Evolutionary conservation across 345 rosid genomes (phyloP), one percentile per base, ranked within the genome.

Genomic region (Reutealis trisperma): DNA sequence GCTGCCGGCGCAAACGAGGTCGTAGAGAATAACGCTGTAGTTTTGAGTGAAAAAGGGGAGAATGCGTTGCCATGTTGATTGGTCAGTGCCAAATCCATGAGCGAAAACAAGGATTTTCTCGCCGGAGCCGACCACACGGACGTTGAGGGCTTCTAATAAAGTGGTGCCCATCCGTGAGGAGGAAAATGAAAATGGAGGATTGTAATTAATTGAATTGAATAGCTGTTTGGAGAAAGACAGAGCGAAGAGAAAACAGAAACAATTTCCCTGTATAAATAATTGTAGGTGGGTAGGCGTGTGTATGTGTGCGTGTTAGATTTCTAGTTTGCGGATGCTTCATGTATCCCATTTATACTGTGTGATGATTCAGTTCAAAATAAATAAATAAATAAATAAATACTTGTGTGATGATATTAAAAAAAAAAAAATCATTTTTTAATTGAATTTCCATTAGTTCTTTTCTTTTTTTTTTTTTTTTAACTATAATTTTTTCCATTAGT

Each of bases 81-180:
- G 99, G 83, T 95, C 98, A 0, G 97, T 90, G 32, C 99, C 98
- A 78, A 90, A 76, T 13, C 99, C 96, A 60, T 95, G 99, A 10
- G 93, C 95, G 6, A 92, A 74, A 13, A 95, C 91, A 15, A 92
- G 78, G 82, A 86, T 60, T 82, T 75, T 85, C 16, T 90, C 91
- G 51, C 97, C 94, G 63, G 91, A 72, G 22, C 98, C 98, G 6
- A 84, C 83, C 1, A 88, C 87, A 1, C 91, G 89, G 41, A 87
- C 98, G 82, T 95, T 91, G 18, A 93, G 90, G 52, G 92, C 94
- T 70, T 92, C 91, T 7, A 93, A 49, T 27, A 94, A 81, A 72
- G 51, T 70, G 77, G 82, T 84, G 44, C 83, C 87, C 97, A 90
- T 91, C 11, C 51, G 34, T 14, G 30, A 19, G 22, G 11, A 15